phyloP scores from a whole-genome alignment of 108 stramenopile species.

The Skeletonema grethae region DNA sequence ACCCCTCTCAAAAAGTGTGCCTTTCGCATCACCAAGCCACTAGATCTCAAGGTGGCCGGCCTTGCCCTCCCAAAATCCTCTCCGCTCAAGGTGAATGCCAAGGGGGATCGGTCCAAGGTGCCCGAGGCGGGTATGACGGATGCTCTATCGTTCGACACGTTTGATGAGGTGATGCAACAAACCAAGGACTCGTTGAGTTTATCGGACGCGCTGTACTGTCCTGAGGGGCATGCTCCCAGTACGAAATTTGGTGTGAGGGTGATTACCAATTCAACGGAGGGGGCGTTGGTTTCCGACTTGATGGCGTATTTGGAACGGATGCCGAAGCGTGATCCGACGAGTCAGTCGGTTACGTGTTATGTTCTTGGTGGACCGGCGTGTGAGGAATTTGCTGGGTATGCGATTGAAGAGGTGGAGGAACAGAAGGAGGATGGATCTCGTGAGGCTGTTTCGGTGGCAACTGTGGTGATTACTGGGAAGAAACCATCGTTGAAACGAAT shows the following conservation, averaged over 20 bases:
- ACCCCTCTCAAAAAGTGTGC: constrained; percentile 82
- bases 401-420: constrained; percentile 85
- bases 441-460: constrained; percentile 79
- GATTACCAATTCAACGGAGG: constrained; percentile 63
- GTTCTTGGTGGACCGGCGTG: constrained; percentile 53
- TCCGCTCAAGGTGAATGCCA: constrained; percentile 67
- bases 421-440: constrained; percentile 48
- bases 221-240: constrained; percentile 85
- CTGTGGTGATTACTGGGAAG: constrained; percentile 74
- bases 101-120: constrained; percentile 47
- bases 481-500: constrained; percentile 58
- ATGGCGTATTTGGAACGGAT: constrained; percentile 85
- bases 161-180: constrained; percentile 71
- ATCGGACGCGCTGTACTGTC: constrained; percentile 74
- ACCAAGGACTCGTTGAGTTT: constrained; percentile 70
- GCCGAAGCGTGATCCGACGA: constrained; percentile 64
- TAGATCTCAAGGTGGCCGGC: constrained; percentile 83
- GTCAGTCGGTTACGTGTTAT: constrained; percentile 79
- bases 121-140: constrained; percentile 81
- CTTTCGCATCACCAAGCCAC: constrained; percentile 87
- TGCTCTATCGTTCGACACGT: constrained; percentile 70
- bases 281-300: constrained; percentile 60
- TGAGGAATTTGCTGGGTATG: constrained; percentile 79
- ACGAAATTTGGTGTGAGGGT: constrained; percentile 76
- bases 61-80: constrained; percentile 56